Percentiles rank a stretch among this genome's conserved stretches.
Evolutionary conservation across 371 early-diverging fungal genomes (phyloP).

Genomic region (Mortierella sp.): DNA sequence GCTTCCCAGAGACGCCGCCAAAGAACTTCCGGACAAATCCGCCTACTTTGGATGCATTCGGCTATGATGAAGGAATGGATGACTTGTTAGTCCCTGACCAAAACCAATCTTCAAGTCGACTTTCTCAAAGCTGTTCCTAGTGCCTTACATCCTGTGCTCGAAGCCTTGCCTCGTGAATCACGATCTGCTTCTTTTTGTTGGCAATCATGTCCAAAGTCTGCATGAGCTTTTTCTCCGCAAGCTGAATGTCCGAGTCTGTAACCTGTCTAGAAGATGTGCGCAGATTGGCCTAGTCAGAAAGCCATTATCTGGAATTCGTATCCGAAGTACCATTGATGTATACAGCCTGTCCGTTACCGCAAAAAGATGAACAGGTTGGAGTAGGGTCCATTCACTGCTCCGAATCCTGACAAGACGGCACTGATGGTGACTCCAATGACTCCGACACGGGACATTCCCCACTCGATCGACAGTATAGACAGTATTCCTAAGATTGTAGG

Average conservation of each 20-base stretch:
- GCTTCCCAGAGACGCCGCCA: slow-evolving; percentile 39
- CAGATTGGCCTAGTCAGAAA: neutral
- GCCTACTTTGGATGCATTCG: slow-evolving; percentile 51
- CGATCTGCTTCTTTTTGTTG: slow-evolving; percentile 68
- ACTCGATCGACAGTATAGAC: slow-evolving; percentile 35
- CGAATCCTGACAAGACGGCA: slow-evolving; percentile 94
- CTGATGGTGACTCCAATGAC: slow-evolving; percentile 92
- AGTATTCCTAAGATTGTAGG: neutral
- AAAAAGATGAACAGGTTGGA: slow-evolving; percentile 74
- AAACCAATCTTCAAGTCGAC: too few species aligned
- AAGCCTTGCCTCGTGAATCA: slow-evolving; percentile 53
- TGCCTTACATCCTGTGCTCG: slow-evolving; percentile 45
- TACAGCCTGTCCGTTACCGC: slow-evolving; percentile 40
- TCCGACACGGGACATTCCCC: slow-evolving; percentile 82
- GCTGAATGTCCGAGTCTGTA: slow-evolving; percentile 62
- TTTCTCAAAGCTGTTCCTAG: too few species aligned
- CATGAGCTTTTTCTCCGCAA: slow-evolving; percentile 67
- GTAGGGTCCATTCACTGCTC: slow-evolving; percentile 92
- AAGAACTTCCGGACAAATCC: slow-evolving; percentile 59
- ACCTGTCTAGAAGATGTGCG: slow-evolving; percentile 53
- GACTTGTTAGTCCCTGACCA: too few species aligned
- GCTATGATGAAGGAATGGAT: slow-evolving; percentile 14
- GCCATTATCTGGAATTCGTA: neutral
- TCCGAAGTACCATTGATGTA: neutral
- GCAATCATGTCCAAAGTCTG: slow-evolving; percentile 69